These are phyloP conservation scores for Linnemannia elongata DNA, from an alignment of 192 early-diverging fungal species.

Conservation along the genomic window DNA sequence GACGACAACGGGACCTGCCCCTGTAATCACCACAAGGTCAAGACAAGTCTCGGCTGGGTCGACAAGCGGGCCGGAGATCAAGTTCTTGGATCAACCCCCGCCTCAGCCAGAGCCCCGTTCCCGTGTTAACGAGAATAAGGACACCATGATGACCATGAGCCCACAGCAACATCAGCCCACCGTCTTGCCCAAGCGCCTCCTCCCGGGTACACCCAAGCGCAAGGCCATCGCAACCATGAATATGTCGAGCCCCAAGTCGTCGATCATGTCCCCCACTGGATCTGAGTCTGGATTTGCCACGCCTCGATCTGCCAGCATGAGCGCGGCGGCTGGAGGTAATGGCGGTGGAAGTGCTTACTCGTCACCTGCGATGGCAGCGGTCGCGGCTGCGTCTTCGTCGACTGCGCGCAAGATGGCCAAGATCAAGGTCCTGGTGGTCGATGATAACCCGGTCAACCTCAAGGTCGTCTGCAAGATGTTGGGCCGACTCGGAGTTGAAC, in stretches of 20 bases:
- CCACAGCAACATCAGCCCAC: background rate
- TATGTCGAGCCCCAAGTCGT: background rate
- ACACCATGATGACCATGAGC: slow-evolving; percentile 8
- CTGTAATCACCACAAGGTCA: background rate
- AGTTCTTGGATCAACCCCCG: slow-evolving; percentile 16
- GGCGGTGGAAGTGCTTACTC: background rate
- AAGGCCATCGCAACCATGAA: background rate
- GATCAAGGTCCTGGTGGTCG: slow-evolving; percentile 57
- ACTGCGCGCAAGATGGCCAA: slow-evolving; percentile 35
- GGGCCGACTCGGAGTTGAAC: slow-evolving; percentile 39
- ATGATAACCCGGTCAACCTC: slow-evolving; percentile 63
- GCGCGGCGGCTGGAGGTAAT: background rate
- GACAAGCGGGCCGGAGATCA: slow-evolving; percentile 14
- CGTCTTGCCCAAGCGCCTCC: background rate
- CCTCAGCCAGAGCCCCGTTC: slow-evolving; percentile 33
- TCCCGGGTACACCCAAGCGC: slow-evolving; percentile 18
- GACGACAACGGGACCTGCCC: background rate
- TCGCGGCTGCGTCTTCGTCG: slow-evolving; percentile 34
- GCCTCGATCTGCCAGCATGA: slow-evolving; percentile 1
- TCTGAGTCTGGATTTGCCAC: background rate
- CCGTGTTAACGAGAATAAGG: background rate
- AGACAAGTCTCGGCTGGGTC: slow-evolving; percentile 12
- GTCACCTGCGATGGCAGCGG: slow-evolving; percentile 37
- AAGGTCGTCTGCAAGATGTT: slow-evolving; percentile 58
- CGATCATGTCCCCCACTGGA: background rate